Percentiles rank a stretch among this genome's conserved stretches.
These are phyloP conservation scores for Ambrosiella beaveri DNA, from an alignment of 2,329 filamentous ascomycete genomes.

Conservation along the genomic window DNA sequence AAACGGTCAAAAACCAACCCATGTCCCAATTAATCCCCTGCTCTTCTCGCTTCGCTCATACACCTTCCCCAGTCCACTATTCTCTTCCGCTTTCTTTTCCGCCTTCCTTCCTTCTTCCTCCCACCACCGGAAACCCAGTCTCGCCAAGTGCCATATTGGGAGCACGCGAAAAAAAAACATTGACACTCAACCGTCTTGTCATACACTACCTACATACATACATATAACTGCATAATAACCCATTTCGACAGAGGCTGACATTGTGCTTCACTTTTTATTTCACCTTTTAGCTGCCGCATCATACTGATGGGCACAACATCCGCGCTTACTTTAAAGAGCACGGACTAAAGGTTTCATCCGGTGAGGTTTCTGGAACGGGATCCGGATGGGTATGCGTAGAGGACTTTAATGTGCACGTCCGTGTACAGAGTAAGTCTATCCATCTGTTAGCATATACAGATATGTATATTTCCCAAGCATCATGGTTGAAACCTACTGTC, in stretches of 20 bases:
- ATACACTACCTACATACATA: not conserved
- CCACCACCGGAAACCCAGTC: too few species aligned
- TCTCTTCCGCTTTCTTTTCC: not conserved
- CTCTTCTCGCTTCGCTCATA: not conserved
- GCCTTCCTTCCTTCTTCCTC: not conserved
- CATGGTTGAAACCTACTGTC: too few species aligned
- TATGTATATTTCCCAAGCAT: not conserved
- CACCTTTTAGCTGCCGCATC: not conserved
- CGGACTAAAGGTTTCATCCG: not conserved
- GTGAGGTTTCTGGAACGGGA: not conserved
- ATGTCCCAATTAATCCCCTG: not conserved
- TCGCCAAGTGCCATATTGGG: too few species aligned
- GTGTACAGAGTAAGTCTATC: conserved; percentile 1
- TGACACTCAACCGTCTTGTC: too few species aligned
- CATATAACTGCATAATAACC: not conserved
- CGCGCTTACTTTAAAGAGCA: not conserved
- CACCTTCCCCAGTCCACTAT: not conserved
- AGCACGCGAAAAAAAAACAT: too few species aligned
- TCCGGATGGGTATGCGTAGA: conserved; percentile 1
- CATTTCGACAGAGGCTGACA: not conserved
- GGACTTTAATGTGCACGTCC: not conserved
- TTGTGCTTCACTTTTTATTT: not conserved
- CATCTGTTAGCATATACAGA: not conserved
- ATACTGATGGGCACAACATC: not conserved
- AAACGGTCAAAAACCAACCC: not conserved